Base-by-base conservation (phyloP, 2,329 filamentous ascomycete species). In the Sporothrix inflata region DNA sequence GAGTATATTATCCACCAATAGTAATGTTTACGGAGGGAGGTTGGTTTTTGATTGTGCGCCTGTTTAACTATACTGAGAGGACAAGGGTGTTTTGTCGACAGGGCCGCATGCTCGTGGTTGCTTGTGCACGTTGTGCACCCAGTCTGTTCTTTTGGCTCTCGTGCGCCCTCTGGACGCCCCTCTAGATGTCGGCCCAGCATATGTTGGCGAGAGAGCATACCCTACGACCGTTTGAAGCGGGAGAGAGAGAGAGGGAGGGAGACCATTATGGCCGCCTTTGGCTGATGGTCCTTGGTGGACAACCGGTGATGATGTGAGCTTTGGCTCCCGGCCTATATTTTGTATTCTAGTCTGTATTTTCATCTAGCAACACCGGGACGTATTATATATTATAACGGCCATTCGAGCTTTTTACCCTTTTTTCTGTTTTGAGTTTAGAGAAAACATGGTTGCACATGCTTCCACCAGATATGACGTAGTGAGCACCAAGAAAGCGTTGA, bases 261-360 rank as follows among this genome's bases (percentile, higher is more conserved):
- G 34, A 7, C 42, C 19, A 16, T 3, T 16, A 21, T 30, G 12
- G 30, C 19, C 2, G 53, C 30, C 30, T 34, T n/a, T 12, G 55
- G 30, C 2, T 3, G 3, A 12, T n/a, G 19, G 30, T 19, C 53
- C 14, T 19, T 34, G 30, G 55, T 40, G 55, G 30, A 60, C 19
- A 14, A 40, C 30, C 55, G 7, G 16, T 40, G n/a, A 34, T 47
- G 34, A 34, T 47, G 34, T 69, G 42, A 24, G 19, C 12, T 34
- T 63, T 71, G 30, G 4, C 38, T 65, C 66, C 38, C 38, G 38
- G 66, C 47, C 47, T 38, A 9, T 65, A 38, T 70, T 70, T 65
- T 72, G 57, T 72, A 70, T 70, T 73, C 40, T 73, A 67, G 30
- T 51, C 30, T 73, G 57, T 61, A 67, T 51, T 73, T 63, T 42